Evolutionary conservation across 2,329 filamentous ascomycete species (phyloP), one percentile per base, ranked within the genome.

Genomic region (Aureobasidium melanogenum): DNA sequence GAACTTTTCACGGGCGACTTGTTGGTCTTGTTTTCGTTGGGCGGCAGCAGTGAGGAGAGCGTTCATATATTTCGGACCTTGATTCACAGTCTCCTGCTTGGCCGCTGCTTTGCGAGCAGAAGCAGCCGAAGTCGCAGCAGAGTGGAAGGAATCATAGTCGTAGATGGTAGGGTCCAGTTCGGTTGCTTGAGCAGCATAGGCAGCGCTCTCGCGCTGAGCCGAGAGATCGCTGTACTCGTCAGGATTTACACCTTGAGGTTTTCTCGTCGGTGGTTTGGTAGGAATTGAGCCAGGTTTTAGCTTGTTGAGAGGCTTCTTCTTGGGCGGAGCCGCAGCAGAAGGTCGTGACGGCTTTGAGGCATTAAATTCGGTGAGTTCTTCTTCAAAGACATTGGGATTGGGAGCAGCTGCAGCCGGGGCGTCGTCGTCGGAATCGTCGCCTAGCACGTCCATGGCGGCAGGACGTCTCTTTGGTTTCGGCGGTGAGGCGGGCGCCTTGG

Each of bases 131-230:
- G 93, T 79, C 43, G 93, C 79, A 0, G 87, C 88, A 67, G 93
- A 89, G 75, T 91, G 92, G 24, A 90, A 88, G 1, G 82, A 82
- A 71, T 95, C 90, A 76, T 94, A 95, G 75, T 94, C 89, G 77
- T 92, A 94, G 66, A 94, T 86, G 52, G 84, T 86, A 1, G 88
- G 78, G 68, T 94, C 89, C 9, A 88, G 70, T 63, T 84, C 80
- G 64, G 85, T 79, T 2, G 88, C 88, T 17, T 84, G 83, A 64
- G 85, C 79, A 39, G 84, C 82, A 66, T 88, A 80, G 67, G 82
- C 84, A 58, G 83, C 82, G 28, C 87, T 84, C 32, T 84, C 78
- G 34, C 87, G 77, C 1, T 83, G 76, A 67, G 84, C 83, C 3
- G 88, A 88, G 1, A 90, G 80, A 68, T 91, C 87, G 38, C 82